These are phyloP conservation scores for Kwoniella botswanensis DNA, from an alignment of 768 basidiomycete species.

Conservation along the genomic window DNA sequence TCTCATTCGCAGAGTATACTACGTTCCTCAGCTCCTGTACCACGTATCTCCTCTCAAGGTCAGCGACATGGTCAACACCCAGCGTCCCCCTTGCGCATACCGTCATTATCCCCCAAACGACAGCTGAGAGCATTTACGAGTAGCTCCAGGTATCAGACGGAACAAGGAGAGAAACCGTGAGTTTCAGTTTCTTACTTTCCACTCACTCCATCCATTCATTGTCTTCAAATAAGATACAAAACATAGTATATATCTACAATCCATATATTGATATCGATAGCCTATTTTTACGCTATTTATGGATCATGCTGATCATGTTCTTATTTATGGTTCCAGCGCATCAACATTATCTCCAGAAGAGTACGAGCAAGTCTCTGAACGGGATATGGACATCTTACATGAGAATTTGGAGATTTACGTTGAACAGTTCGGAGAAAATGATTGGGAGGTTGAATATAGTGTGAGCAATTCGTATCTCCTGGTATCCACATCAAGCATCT, in stretches of 20 bases:
- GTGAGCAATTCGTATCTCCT: conserved; percentile 33
- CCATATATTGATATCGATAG: neutral
- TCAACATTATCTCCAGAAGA: conserved; percentile 31
- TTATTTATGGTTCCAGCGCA: neutral
- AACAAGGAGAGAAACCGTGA: conserved; percentile 12
- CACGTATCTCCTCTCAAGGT: neutral
- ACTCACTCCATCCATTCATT: neutral
- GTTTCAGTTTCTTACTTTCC: conserved; percentile 1
- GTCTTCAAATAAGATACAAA: neutral
- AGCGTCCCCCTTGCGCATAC: neutral
- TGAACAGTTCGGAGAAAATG: conserved; percentile 45
- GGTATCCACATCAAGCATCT: neutral
- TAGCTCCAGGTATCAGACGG: neutral
- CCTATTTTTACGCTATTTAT: too few species aligned
- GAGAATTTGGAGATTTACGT: conserved; percentile 51
- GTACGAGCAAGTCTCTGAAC: conserved; percentile 49
- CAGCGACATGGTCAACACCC: neutral
- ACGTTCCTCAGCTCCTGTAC: neutral
- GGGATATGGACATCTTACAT: conserved; percentile 54
- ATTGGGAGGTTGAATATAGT: conserved; percentile 57
- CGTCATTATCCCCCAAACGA: neutral
- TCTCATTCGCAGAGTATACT: neutral
- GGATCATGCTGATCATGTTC: too few species aligned
- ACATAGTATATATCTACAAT: neutral
- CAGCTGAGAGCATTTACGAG: neutral